phyloP scores from a whole-genome alignment of 371 early-diverging fungal species.

The Rhizoclosmatium hyalinum region DNA sequence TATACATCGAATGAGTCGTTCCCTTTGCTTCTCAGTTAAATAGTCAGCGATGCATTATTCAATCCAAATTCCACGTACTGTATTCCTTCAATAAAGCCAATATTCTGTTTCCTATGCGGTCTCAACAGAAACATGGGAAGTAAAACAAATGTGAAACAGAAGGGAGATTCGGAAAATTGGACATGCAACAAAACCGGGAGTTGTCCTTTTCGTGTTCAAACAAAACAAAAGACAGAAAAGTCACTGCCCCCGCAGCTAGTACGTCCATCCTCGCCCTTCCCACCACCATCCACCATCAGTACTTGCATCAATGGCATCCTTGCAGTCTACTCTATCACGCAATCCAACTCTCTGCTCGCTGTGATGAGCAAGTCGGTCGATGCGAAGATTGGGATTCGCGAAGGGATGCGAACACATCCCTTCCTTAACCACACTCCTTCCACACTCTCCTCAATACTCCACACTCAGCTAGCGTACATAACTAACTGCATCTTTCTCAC shows the following conservation, averaged over 20 bases:
- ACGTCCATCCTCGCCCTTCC: neutral
- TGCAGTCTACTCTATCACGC: neutral
- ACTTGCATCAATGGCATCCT: neutral
- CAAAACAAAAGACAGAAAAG: neutral
- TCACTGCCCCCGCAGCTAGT: neutral
- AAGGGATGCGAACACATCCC: neutral
- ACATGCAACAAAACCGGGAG: too few species aligned
- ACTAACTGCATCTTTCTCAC: neutral
- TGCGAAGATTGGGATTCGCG: neutral
- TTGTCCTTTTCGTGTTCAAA: neutral
- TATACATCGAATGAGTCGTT: too few species aligned
- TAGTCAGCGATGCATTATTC: too few species aligned
- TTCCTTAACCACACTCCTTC: neutral
- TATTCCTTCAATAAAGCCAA: too few species aligned
- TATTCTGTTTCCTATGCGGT: too few species aligned
- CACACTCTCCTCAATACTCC: neutral
- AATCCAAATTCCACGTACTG: too few species aligned
- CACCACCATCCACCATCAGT: neutral
- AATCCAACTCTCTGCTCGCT: neutral
- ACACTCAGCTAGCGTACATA: neutral
- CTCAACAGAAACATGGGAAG: too few species aligned
- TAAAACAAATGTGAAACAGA: too few species aligned
- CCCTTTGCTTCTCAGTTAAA: too few species aligned
- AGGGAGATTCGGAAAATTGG: too few species aligned
- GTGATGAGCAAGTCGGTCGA: too few species aligned